A percentile compares a stretch with the other conserved stretches of the same genome.
Conservation (phyloP, 768 basidiomycete genomes). For the Russula dissimulans region DNA sequence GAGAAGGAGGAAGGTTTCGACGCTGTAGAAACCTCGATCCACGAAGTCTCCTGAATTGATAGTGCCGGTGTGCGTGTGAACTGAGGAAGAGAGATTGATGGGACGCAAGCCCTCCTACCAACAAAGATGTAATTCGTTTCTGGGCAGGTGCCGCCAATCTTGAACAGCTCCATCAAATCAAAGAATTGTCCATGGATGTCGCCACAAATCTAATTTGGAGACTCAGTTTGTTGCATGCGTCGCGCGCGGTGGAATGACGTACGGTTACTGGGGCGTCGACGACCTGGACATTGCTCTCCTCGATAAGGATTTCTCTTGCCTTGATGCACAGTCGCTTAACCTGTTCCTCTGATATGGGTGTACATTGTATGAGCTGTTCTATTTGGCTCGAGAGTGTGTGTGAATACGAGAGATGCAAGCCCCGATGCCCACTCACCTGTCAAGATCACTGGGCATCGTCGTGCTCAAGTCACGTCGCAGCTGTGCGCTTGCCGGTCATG, state of each 20-base stretch:
- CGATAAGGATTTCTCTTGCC: conserved; percentile 92
- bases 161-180: conserved; percentile 93
- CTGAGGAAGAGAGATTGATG: conserved; percentile 10
- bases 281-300: conserved; percentile 95
- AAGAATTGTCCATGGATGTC: conserved; percentile 98
- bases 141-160: conserved; percentile 85
- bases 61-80: not conserved
- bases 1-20: conserved; percentile 91
- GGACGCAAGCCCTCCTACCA: conserved; percentile 43
- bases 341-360: conserved; percentile 91
- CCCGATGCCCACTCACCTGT: conserved; percentile 2
- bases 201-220: conserved; percentile 60
- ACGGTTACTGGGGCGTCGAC: conserved; percentile 95
- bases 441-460: conserved; percentile 19
- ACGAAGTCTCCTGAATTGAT: conserved; percentile 83
- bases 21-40: conserved; percentile 93
- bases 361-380: conserved; percentile 85
- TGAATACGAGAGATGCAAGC: not conserved
- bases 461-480: too few relatives aligned
- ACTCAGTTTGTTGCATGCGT: conserved; percentile 25
- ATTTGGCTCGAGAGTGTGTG: conserved; percentile 65
- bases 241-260: conserved; percentile 27
- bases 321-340: conserved; percentile 94
- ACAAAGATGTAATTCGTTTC: conserved; percentile 95
- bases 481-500: too few relatives aligned